phyloP scores from a whole-genome alignment of 129 eudicot species.

The Solidago caesia region DNA sequence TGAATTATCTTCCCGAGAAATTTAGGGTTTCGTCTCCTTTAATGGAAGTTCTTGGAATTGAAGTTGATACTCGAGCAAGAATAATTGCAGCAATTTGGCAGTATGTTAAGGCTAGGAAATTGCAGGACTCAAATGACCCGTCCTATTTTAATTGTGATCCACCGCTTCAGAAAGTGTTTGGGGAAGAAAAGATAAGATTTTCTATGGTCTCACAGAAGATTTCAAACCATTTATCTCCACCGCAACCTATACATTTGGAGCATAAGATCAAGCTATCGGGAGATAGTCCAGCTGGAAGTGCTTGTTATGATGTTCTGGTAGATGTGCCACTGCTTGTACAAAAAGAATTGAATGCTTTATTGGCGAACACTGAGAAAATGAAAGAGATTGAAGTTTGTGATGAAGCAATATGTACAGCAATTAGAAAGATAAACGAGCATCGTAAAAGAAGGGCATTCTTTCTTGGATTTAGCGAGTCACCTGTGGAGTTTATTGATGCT shows the following conservation, averaged over 20 bases:
- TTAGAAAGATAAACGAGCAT: slow-evolving; percentile 92
- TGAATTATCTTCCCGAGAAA: slow-evolving; percentile 85
- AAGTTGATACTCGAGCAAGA: slow-evolving; percentile 88
- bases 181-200: slow-evolving; percentile 75
- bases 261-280: slow-evolving; percentile 90
- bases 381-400: slow-evolving; percentile 85
- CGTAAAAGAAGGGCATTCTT: slow-evolving; percentile 85
- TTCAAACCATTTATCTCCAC: slow-evolving; percentile 71
- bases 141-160: slow-evolving; percentile 83
- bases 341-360: slow-evolving; percentile 75
- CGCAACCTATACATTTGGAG: slow-evolving; percentile 87
- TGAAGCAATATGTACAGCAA: slow-evolving; percentile 75
- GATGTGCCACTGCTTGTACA: slow-evolving; percentile 83
- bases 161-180: slow-evolving; percentile 77
- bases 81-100: slow-evolving; percentile 87
- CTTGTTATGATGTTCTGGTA: slow-evolving; percentile 87
- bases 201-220: slow-evolving; percentile 72
- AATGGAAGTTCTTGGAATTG: slow-evolving; percentile 87
- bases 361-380: slow-evolving; percentile 73
- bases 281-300: slow-evolving; percentile 76
- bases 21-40: slow-evolving; percentile 73
- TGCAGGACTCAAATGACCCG: slow-evolving; percentile 73
- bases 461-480: slow-evolving; percentile 96
- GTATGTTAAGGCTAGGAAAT: slow-evolving; percentile 83
- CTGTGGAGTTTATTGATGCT: slow-evolving; percentile 87